Percentiles rank a stretch among this genome's conserved stretches.
Evolutionary conservation across 345 rosid species (phyloP).

Genomic region (Durio zibethinus): DNA sequence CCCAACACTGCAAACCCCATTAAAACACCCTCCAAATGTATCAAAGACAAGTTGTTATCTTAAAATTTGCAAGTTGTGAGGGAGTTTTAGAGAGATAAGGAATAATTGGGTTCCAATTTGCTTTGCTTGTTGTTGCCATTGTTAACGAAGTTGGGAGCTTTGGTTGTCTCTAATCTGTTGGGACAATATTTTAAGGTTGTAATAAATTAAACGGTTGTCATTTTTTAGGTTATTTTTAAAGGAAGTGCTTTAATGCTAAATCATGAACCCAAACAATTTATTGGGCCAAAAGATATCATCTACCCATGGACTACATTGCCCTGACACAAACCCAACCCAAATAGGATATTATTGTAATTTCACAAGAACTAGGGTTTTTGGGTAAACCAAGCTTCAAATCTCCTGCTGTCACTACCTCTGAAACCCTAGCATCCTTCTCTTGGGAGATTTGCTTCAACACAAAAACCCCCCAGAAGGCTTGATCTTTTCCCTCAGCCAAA

Average conservation of each 20-base stretch:
- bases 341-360: constrained; percentile 23
- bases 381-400: background rate
- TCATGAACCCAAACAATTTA: background rate
- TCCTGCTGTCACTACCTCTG: background rate
- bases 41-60: background rate
- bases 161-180: too few species aligned
- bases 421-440: background rate
- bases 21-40: constrained; percentile 11
- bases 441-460: constrained; percentile 4
- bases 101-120: too few species aligned
- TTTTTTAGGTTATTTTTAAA: too few species aligned
- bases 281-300: background rate
- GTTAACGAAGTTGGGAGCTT: too few species aligned
- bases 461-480: background rate
- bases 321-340: background rate
- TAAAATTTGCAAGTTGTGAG: too few species aligned
- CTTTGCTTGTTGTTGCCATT: too few species aligned
- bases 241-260: background rate
- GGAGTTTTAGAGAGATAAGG: too few species aligned
- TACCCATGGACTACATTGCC: background rate
- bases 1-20: constrained; percentile 49
- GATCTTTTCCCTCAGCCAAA: constrained; percentile 18
- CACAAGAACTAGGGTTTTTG: constrained; percentile 31
- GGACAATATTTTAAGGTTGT: too few species aligned
- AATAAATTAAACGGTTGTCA: too few species aligned